These are phyloP conservation scores for Lachnum nothofagi DNA, from an alignment of 2,329 filamentous ascomycete genomes.

Conservation along the genomic window DNA sequence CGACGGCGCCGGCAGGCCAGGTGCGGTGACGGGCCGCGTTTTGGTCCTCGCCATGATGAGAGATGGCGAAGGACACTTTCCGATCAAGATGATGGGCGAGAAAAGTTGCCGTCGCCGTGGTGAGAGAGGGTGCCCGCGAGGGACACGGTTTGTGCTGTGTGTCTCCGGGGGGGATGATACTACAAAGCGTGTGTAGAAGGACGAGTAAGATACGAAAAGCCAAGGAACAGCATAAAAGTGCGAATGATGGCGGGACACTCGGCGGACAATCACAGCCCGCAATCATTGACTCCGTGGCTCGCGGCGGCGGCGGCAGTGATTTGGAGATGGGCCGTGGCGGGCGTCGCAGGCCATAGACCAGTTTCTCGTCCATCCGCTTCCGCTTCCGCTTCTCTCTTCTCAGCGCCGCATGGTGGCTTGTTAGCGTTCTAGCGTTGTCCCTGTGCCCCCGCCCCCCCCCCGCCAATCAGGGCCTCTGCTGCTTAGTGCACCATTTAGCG, in stretches of 20 bases:
- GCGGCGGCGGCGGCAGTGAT: no score
- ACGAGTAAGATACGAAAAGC: background rate
- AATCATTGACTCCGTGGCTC: background rate
- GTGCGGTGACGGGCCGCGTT: conserved; percentile 3
- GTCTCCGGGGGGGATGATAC: conserved; percentile 6
- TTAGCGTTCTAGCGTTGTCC: conserved; percentile 2
- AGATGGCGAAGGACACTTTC: conserved; percentile 1
- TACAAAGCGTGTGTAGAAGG: conserved; percentile 12
- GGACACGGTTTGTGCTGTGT: conserved; percentile 8
- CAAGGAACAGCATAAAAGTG: background rate
- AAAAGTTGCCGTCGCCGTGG: background rate
- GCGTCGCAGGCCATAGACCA: no score
- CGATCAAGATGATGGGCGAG: background rate
- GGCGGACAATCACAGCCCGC: background rate
- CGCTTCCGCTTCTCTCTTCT: no score
- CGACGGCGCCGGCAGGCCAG: conserved; percentile 2
- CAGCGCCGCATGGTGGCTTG: background rate
- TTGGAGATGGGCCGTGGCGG: no score
- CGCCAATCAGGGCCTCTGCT: no score
- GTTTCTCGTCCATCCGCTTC: no score
- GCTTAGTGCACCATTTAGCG: no score
- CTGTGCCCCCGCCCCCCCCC: no score
- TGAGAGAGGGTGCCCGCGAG: background rate
- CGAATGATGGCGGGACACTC: background rate
- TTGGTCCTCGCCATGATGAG: conserved; percentile 14